Evolutionary conservation across 345 rosid species (phyloP).

Genomic region (Camelina neglecta): DNA sequence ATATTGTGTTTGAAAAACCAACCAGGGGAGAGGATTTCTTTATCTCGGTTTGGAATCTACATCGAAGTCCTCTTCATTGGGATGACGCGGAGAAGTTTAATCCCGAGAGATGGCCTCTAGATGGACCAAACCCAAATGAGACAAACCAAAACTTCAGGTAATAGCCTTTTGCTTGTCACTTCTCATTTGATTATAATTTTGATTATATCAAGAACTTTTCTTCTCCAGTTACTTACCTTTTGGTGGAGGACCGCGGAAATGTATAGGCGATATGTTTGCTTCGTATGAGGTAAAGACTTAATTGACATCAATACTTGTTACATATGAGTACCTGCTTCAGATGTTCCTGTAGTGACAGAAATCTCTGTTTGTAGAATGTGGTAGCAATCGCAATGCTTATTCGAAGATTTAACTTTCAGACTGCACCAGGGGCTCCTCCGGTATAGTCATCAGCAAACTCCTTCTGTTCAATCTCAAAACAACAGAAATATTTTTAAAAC

Average conservation of each 20-base stretch:
- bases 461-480: conserved; percentile 4
- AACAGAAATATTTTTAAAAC: neutral
- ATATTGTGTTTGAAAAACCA: conserved; percentile 33
- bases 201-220: neutral
- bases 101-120: conserved; percentile 98
- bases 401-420: conserved; percentile 74
- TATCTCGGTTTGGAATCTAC: conserved; percentile 93
- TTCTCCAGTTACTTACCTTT: conserved; percentile 88
- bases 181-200: neutral
- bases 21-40: conserved; percentile 88
- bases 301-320: conserved; percentile 1
- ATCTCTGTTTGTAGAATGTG: conserved; percentile 55
- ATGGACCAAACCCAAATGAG: conserved; percentile 96
- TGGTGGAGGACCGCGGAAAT: conserved; percentile 97
- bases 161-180: conserved; percentile 1
- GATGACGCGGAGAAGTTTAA: conserved; percentile 74
- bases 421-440: conserved; percentile 85
- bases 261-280: conserved; percentile 96
- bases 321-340: neutral
- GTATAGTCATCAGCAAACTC: conserved; percentile 50
- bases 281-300: conserved; percentile 73
- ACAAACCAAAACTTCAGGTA: conserved; percentile 92
- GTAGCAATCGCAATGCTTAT: conserved; percentile 94
- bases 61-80: conserved; percentile 87
- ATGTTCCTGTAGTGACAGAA: conserved; percentile 20